Base-by-base conservation (phyloP, 23 red algal species). In the Gracilaria gracilis region DNA sequence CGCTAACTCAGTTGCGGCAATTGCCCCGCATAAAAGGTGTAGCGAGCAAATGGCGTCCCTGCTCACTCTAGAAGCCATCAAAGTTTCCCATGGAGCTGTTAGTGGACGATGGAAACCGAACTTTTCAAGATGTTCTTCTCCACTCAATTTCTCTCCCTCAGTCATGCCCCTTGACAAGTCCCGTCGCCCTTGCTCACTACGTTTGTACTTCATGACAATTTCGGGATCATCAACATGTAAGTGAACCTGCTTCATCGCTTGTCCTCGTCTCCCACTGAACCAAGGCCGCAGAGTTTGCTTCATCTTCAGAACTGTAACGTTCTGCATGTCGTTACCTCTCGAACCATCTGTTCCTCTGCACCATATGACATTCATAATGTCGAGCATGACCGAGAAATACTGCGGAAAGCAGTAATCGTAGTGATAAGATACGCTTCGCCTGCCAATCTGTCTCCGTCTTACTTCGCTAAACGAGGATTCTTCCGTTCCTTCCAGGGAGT, bases 21-120 rank as follows among this genome's bases (percentile, higher is more conserved):
- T 8, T 39, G 76, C 76, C 23, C 76, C 76, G 58, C 76, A 80
- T 21, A 80, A 80, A 1, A 80, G 20, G 33, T 80, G 76, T 14
- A 80, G 20, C 23, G n/a, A 80, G 49, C 48, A 9, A 7, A 80
- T 55, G 5, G 76, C 76, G 39, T 80, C 76, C 58, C 76, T 49
- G 9, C 42, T 57, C 5, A 1, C 28, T n/a, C 74, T 79, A 32
- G 35, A 79, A 6, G 11, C 28, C 36, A 79, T 55, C 36, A 79
- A 57, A 9, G 44, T 51, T 32, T 7, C 36, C 74, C 74, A 79
- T 15, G 38, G 74, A 24, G 24, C 21, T 12, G 8, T 79, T 53
- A 55, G 50, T 42, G 37, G 74, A 53, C 12, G 16, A 19, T 40
- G 74, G 25, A 79, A 79, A 31, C 74, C 44, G 39, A 57, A 1